Percentiles rank a stretch among this genome's conserved stretches.
These are phyloP conservation scores for Pyrenochaeta sp. DNA, from an alignment of 2,329 filamentous ascomycete genomes.

Conservation along the genomic window DNA sequence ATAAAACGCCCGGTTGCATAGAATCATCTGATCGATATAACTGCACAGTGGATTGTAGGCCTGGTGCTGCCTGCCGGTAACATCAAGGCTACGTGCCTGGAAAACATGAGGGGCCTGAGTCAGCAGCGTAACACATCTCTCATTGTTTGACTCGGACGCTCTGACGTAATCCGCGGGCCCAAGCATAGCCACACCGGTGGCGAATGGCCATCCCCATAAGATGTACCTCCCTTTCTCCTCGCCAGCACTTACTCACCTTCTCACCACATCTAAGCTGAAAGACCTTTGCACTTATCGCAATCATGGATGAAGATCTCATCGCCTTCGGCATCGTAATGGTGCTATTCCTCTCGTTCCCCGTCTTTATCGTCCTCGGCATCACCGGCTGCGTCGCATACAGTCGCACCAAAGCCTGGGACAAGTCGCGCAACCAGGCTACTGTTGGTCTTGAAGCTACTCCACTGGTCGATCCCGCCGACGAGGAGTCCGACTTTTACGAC, in stretches of 20 bases:
- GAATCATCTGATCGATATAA: no score
- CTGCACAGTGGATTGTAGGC: no score
- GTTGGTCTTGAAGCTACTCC: conserved; percentile 31
- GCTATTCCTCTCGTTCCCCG: conserved; percentile 34
- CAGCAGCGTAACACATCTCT: neutral
- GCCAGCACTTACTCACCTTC: neutral
- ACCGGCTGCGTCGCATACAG: conserved; percentile 37
- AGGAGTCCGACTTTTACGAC: conserved; percentile 38
- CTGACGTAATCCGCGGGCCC: neutral
- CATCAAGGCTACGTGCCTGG: no score
- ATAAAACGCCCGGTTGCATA: no score
- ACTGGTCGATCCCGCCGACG: conserved; percentile 20
- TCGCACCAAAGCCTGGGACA: conserved; percentile 45
- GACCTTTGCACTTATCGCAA: neutral
- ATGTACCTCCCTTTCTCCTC: neutral
- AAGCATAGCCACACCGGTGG: conserved; percentile 1
- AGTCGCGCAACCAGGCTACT: conserved; percentile 32
- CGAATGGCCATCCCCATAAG: neutral
- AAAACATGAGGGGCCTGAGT: neutral
- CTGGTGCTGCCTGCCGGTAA: no score
- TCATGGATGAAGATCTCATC: conserved; percentile 42
- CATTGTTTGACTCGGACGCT: neutral
- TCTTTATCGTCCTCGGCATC: conserved; percentile 30
- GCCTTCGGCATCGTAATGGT: conserved; percentile 32
- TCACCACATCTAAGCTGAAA: neutral